Conservation (phyloP, 176 grass and related monocot genomes). For the Thalia dealbata region DNA sequence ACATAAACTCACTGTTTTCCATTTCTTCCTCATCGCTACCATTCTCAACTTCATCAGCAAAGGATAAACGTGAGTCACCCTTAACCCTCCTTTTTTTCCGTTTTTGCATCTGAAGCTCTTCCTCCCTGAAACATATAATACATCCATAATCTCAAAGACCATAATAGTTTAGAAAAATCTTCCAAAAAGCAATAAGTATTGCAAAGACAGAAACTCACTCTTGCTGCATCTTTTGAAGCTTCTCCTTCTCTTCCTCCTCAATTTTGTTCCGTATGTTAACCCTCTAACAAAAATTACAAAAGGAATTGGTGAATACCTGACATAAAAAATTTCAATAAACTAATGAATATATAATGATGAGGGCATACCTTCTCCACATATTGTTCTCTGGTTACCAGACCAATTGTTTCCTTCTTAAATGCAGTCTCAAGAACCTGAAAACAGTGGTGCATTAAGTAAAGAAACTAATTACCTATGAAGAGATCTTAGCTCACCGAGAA, state of each 20-base stretch:
- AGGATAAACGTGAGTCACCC: constrained; percentile 79
- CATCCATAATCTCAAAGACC: not conserved
- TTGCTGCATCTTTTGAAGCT: constrained; percentile 92
- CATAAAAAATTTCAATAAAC: not conserved
- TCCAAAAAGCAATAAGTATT: constrained; percentile 1
- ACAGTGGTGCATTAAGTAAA: not conserved
- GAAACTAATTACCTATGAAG: not conserved
- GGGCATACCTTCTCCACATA: constrained; percentile 93
- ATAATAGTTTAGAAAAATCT: not conserved
- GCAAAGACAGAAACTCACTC: constrained; percentile 41
- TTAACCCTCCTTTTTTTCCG: constrained; percentile 88
- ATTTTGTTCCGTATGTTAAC: constrained; percentile 92
- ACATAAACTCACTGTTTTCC: constrained; percentile 47
- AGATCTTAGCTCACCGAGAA: not conserved
- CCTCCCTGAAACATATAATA: constrained; percentile 52
- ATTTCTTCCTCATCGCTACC: constrained; percentile 81
- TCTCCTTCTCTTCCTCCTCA: constrained; percentile 97
- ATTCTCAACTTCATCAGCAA: constrained; percentile 71
- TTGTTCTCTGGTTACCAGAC: constrained; percentile 93
- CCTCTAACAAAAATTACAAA: constrained; percentile 33
- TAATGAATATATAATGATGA: not conserved
- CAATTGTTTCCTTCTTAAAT: constrained; percentile 98
- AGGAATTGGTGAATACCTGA: not conserved
- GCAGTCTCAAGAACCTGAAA: constrained; percentile 95
- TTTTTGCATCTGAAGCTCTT: constrained; percentile 86